Evolutionary conservation across 345 rosid genomes (phyloP).

Genomic region (Turnera subulata): DNA sequence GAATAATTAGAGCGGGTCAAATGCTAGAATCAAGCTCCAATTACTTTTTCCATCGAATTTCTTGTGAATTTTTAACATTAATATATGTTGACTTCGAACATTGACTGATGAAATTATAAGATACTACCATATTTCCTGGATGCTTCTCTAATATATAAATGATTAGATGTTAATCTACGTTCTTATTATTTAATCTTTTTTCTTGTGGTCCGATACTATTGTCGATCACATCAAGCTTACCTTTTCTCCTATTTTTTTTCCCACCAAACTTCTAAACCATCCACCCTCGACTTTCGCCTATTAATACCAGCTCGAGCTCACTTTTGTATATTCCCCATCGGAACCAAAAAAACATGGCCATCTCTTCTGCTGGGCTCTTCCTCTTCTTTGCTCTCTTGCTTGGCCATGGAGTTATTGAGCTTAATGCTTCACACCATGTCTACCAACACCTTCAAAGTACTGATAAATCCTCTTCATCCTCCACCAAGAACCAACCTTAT

Average conservation of each 20-base stretch:
- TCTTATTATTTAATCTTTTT: background rate
- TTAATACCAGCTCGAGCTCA: background rate
- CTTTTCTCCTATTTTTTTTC: background rate
- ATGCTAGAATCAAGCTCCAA: too few relatives aligned
- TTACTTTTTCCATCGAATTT: too few relatives aligned
- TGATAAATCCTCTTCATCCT: slow-evolving; percentile 17
- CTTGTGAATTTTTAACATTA: too few relatives aligned
- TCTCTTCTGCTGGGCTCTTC: slow-evolving; percentile 15
- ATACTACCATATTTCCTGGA: background rate
- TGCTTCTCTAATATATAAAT: background rate
- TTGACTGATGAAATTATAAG: background rate
- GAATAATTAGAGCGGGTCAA: too few relatives aligned
- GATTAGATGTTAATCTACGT: too few relatives aligned
- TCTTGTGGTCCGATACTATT: too few relatives aligned
- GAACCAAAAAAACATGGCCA: slow-evolving; percentile 12
- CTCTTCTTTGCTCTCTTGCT: slow-evolving; percentile 36
- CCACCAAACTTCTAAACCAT: background rate
- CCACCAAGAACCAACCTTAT: slow-evolving; percentile 38
- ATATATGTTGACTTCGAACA: background rate
- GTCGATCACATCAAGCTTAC: background rate
- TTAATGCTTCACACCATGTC: slow-evolving; percentile 51
- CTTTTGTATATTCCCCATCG: background rate
- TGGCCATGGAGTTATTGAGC: slow-evolving; percentile 33
- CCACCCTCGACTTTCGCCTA: background rate
- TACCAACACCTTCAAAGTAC: slow-evolving; percentile 22